Conservation (phyloP, 2,329 filamentous ascomycete species). For the Pestalotiopsis sp. region DNA sequence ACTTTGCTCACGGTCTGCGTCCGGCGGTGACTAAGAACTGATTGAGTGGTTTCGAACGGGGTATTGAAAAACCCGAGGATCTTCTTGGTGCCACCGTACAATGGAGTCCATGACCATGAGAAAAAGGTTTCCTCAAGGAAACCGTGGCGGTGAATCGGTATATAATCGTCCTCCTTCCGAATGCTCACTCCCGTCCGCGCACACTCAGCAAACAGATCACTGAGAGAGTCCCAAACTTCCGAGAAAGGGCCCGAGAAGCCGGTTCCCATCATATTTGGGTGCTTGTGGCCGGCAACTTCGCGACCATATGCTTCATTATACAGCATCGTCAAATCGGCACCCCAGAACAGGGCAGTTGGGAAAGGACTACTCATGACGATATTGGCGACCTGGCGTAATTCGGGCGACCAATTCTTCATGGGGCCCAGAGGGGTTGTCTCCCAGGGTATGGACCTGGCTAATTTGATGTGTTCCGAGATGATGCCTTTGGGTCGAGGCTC, state of each 20-base stretch:
- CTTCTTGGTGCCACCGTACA: slow-evolving; percentile 37
- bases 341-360: slow-evolving; percentile 63
- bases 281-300: slow-evolving; percentile 54
- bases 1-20: slow-evolving; percentile 37
- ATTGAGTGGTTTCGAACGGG: slow-evolving; percentile 39
- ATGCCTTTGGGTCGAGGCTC: slow-evolving; percentile 30
- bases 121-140: slow-evolving; percentile 43
- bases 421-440: slow-evolving; percentile 43
- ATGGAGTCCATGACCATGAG: slow-evolving; percentile 40
- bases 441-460: slow-evolving; percentile 43
- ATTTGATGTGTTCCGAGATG: slow-evolving; percentile 31
- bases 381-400: slow-evolving; percentile 45
- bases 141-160: slow-evolving; percentile 35
- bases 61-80: slow-evolving; percentile 44
- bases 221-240: slow-evolving; percentile 44
- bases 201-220: slow-evolving; percentile 37
- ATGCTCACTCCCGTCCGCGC: slow-evolving; percentile 36
- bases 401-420: slow-evolving; percentile 45
- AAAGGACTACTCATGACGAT: slow-evolving; percentile 40
- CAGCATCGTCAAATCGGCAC: slow-evolving; percentile 61
- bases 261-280: slow-evolving; percentile 63
- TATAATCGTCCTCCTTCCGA: slow-evolving; percentile 35
- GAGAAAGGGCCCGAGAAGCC: slow-evolving; percentile 59
- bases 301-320: slow-evolving; percentile 65
- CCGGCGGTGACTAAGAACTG: slow-evolving; percentile 35